Evolutionary conservation across 1,284 basidiomycete species (phyloP), one percentile per base, ranked within the genome.

Genomic region (Ustilago tritici): DNA sequence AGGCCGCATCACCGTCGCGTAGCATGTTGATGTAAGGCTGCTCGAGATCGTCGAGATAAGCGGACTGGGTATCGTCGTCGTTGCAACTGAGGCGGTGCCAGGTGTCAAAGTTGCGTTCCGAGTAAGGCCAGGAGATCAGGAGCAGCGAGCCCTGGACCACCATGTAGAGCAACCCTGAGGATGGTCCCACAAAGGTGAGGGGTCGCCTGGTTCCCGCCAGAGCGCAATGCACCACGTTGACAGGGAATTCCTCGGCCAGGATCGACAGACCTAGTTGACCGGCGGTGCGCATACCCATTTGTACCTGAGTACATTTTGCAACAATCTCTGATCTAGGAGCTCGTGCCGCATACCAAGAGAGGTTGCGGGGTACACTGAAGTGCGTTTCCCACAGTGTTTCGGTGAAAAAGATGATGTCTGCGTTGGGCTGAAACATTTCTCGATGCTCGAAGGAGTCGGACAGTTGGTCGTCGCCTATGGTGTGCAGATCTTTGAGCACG

Each of bases 371-470:
- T 1, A 73, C 65, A 15, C 65, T 65, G n/a, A 67, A 73, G 11
- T 64, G 56, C 15, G 57, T 57, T 43, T 67, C 70, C 70, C 70
- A 73, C 50, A 73, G 28, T 1, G 70, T 65, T 15, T 73, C 65
- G 43, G 61, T 57, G 28, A 73, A 35, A 14, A 54, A 28, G 4
- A 67, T 35, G 15, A 49, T 34, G 56, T 61, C 55, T 1, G 43
- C 17, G 10, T 38, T 58, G 3, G 43, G 11, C 31, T 50, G 70
- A 19, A 67, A 17, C 5, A 68, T 40, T 4, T 55, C 61, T 0
- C 50, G 57, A 23, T 49, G 40, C 34, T 65, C 61, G 40, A 56
- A 49, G 8, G 49, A 49, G 31, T 66, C 64, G 19, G 3, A 28
- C 23, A 28, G 23, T 28, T 3, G 23, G 23, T 28, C 23, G 23